These are phyloP conservation scores for Fusarium secorum DNA, from an alignment of 2,329 filamentous ascomycete species.

Conservation along the genomic window DNA sequence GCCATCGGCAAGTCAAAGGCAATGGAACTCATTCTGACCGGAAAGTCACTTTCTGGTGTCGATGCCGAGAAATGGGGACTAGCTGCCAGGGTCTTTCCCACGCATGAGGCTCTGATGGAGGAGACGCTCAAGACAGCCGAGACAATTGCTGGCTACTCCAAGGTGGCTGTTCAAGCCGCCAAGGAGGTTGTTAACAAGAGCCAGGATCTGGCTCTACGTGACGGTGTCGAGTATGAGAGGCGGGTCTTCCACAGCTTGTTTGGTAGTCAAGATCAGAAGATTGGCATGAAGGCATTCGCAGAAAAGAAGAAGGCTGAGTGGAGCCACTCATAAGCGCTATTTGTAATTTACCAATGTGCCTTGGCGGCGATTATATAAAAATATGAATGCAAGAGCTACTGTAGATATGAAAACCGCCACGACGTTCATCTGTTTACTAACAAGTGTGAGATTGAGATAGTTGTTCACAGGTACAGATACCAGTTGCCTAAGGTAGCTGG, in stretches of 20 bases:
- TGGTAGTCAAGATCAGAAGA: conserved; percentile 95
- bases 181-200: conserved; percentile 99
- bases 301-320: conserved; percentile 95
- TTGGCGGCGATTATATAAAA: not conserved
- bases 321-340: conserved; percentile 71
- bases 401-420: not conserved
- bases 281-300: conserved; percentile 94
- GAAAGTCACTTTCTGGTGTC: conserved; percentile 80
- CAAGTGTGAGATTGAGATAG: conserved; percentile 8
- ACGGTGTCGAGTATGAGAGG: conserved; percentile 95
- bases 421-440: not conserved
- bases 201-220: conserved; percentile 85
- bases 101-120: conserved; percentile 82
- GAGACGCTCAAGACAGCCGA: conserved; percentile 83
- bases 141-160: conserved; percentile 86
- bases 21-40: conserved; percentile 92
- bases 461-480: not conserved
- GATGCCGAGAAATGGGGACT: conserved; percentile 92
- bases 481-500: not conserved
- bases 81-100: conserved; percentile 81
- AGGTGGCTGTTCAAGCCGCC: conserved; percentile 84
- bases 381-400: not conserved
- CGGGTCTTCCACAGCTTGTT: conserved; percentile 93
- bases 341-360: not conserved
- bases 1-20: conserved; percentile 85